Evolutionary conservation across 345 rosid species (phyloP).

Genomic region (Anacardium occidentale): DNA sequence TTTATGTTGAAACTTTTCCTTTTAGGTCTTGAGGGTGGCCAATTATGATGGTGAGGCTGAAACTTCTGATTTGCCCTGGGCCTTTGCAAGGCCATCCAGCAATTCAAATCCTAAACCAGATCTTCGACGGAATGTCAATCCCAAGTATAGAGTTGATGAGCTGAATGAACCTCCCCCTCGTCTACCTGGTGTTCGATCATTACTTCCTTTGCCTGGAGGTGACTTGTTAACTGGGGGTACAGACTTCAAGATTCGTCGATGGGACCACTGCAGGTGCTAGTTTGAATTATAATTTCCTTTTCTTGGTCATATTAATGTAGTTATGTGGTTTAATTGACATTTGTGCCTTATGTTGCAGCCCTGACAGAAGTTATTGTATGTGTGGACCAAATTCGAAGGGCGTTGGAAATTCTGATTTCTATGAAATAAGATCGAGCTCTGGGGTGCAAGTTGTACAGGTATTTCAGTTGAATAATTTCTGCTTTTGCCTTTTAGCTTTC

Average conservation of each 20-base stretch:
- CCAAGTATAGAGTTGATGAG: slow-evolving; percentile 85
- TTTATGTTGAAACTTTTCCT: slow-evolving; percentile 13
- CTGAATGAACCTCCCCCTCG: slow-evolving; percentile 84
- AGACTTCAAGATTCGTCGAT: slow-evolving; percentile 89
- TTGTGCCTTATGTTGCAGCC: slow-evolving; percentile 51
- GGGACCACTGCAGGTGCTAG: slow-evolving; percentile 81
- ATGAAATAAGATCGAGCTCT: slow-evolving; percentile 55
- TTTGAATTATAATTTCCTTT: slow-evolving; percentile 3
- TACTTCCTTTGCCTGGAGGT: slow-evolving; percentile 94
- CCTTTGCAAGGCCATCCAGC: slow-evolving; percentile 55
- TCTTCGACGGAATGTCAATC: slow-evolving; percentile 61
- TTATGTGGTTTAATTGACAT: slow-evolving; percentile 19
- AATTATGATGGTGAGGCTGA: slow-evolving; percentile 73
- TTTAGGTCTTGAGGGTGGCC: slow-evolving; percentile 71
- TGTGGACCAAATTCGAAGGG: slow-evolving; percentile 83
- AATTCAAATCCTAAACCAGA: slow-evolving; percentile 55
- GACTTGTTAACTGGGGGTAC: slow-evolving; percentile 94
- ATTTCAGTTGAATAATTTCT: slow-evolving; percentile 2
- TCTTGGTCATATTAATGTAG: slow-evolving; percentile 11
- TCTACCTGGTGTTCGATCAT: slow-evolving; percentile 78
- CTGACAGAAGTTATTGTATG: slow-evolving; percentile 76
- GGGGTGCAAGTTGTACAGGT: slow-evolving; percentile 93
- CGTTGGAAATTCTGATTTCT: slow-evolving; percentile 57
- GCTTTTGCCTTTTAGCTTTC: background rate
- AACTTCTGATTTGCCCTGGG: slow-evolving; percentile 73